phyloP scores from a whole-genome alignment of 2,329 filamentous ascomycete genomes.

The Parascedosporium putredinis region DNA sequence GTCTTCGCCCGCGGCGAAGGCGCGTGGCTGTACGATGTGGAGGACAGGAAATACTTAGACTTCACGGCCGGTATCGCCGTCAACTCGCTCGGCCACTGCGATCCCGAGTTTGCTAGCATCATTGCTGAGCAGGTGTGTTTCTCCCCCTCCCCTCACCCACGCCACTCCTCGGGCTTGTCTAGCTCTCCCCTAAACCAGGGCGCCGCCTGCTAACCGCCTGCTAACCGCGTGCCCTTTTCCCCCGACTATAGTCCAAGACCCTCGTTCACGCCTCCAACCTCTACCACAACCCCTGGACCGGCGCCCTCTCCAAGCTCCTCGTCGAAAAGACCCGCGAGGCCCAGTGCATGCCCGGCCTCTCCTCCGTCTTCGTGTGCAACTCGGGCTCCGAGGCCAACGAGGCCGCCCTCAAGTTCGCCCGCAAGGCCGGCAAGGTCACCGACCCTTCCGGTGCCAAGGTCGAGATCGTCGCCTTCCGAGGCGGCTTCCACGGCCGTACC shows the following conservation, averaged over 20 bases:
- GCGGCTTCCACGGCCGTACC: conserved; percentile 91
- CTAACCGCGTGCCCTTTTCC: conserved; percentile 2
- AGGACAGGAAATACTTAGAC: conserved; percentile 83
- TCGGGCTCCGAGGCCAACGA: conserved; percentile 96
- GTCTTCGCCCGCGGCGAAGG: conserved; percentile 85
- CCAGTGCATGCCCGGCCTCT: conserved; percentile 71
- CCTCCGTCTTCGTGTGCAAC: conserved; percentile 86
- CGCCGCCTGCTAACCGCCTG: neutral
- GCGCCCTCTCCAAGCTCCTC: conserved; percentile 73
- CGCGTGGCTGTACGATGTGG: conserved; percentile 80
- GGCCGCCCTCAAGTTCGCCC: conserved; percentile 91
- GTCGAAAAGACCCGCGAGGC: conserved; percentile 70
- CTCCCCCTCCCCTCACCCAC: neutral
- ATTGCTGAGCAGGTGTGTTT: conserved; percentile 61
- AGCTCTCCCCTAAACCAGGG: neutral
- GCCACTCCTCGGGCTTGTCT: too few relatives aligned
- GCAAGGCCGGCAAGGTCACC: conserved; percentile 73
- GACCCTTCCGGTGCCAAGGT: conserved; percentile 64
- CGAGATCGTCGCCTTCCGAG: conserved; percentile 83
- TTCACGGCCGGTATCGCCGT: conserved; percentile 95
- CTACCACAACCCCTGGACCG: conserved; percentile 95
- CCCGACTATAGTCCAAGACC: conserved; percentile 47
- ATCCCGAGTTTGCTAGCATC: conserved; percentile 64
- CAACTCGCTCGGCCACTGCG: conserved; percentile 83
- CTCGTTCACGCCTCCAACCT: conserved; percentile 91